phyloP scores from a whole-genome alignment of 257 asterid genomes.

The Gentiana dahurica region DNA sequence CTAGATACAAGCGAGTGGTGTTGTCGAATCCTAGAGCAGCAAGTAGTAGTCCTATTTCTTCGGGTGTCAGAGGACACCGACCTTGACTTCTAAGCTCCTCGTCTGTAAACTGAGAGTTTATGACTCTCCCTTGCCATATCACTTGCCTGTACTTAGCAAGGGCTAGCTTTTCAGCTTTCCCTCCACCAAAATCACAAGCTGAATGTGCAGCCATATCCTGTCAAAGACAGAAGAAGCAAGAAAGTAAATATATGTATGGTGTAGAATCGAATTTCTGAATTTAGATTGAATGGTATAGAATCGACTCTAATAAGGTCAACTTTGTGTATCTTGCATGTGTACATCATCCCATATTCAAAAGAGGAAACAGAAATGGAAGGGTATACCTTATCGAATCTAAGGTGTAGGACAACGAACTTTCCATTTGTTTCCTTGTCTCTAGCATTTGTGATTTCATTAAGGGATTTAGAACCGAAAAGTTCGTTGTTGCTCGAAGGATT shows the following conservation, averaged over 20 bases:
- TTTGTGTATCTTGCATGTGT: too few species aligned
- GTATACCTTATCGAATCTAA: conserved; percentile 37
- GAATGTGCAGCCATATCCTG: conserved; percentile 99
- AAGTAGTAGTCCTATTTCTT: conserved; percentile 82
- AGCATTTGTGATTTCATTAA: not conserved
- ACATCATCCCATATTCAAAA: not conserved
- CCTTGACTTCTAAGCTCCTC: conserved; percentile 92
- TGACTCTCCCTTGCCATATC: conserved; percentile 88
- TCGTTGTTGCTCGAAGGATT: conserved; percentile 11
- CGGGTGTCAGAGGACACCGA: conserved; percentile 89
- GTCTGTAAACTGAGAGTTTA: conserved; percentile 85
- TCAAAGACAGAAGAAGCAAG: not conserved
- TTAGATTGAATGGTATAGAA: too few species aligned
- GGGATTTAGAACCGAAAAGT: conserved; percentile 8
- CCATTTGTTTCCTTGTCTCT: conserved; percentile 23
- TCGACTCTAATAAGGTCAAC: too few species aligned
- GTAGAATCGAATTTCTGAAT: too few species aligned
- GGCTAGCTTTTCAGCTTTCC: conserved; percentile 82
- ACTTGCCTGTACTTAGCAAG: conserved; percentile 86
- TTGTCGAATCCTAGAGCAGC: conserved; percentile 90
- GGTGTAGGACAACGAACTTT: conserved; percentile 36
- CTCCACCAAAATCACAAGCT: conserved; percentile 96
- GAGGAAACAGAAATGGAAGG: conserved; percentile 2
- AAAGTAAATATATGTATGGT: too few species aligned
- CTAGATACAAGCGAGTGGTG: conserved; percentile 71